Base-by-base conservation (phyloP, 2,329 filamentous ascomycete genomes). In the Nigrospora sphaerica region DNA sequence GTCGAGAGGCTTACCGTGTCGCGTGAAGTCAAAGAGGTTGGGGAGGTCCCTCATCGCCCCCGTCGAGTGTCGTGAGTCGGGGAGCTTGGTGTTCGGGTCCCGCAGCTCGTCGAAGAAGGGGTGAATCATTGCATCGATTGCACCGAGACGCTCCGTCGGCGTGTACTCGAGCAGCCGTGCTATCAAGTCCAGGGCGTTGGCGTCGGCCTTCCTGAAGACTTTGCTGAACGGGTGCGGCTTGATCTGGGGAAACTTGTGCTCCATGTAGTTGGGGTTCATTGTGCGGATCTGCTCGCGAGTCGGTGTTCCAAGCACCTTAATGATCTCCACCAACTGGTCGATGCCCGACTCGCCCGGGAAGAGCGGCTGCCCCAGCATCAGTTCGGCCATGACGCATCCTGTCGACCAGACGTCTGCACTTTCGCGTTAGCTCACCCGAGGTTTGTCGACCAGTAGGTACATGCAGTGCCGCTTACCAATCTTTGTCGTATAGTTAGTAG, bases 181-280 rank as follows among this genome's bases (percentile, higher is more conserved):
- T 65, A 98, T 97, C 59, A 98, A 75, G 62, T 97, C 91, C 61
- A 98, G 95, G 35, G 93, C 92, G 61, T 89, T 91, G 32, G 83
- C 78, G 56, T 95, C 89, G 47, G 93, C 93, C 79, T 95, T 96
- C 57, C 93, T 85, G 80, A 98, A 97, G 46, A 98, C 93, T 80
- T 97, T 97, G 73, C 87, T 95, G 77, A 98, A 98, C 28, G 93
- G 93, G 63, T 98, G 93, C 48, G 93, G 93, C 76, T 98, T 98
- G 75, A 98, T 98, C 70, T 98, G 93, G 41, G 93, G 93, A 71
- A 98, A 98, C 74, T 97, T 97, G 75, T 98, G 93, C 73, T 98
- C 93, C 93, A 98, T 98, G 71, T 98, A 98, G 71, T 98, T 98
- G 49, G 93, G 93, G 70, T 98, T 98, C 93, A 98, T 98, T 55